Percentiles rank a stretch among this genome's conserved stretches.
These are phyloP conservation scores for Orbilia ellipsospora DNA, from an alignment of 2,329 filamentous ascomycete genomes.

Conservation along the genomic window DNA sequence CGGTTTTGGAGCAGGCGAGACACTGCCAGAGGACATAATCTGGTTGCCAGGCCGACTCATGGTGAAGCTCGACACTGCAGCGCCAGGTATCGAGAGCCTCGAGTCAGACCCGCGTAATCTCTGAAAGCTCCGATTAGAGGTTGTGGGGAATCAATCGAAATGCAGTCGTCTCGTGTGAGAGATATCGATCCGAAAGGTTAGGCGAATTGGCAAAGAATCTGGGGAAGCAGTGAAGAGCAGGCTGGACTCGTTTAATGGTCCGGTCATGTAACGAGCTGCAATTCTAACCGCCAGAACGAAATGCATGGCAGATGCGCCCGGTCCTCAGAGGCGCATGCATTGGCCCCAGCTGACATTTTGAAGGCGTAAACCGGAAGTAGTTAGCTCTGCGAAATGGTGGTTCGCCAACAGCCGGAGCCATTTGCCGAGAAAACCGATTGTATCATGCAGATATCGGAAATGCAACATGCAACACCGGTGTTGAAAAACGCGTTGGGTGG, in stretches of 20 bases:
- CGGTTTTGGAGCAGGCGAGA: slow-evolving; percentile 54
- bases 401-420: neutral
- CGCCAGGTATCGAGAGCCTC: slow-evolving; percentile 15
- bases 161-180: slow-evolving; percentile 33
- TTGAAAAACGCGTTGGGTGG: too few relatives aligned
- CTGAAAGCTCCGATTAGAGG: neutral
- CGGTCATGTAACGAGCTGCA: slow-evolving; percentile 38
- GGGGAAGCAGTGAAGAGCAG: slow-evolving; percentile 41
- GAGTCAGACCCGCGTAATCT: neutral
- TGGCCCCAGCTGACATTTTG: neutral
- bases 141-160: slow-evolving; percentile 30
- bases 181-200: slow-evolving; percentile 32
- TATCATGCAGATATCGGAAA: neutral
- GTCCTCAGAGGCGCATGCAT: too few relatives aligned
- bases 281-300: slow-evolving; percentile 29
- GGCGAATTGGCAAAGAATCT: slow-evolving; percentile 54
- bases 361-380: slow-evolving; percentile 5
- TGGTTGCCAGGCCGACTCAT: slow-evolving; percentile 41
- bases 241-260: slow-evolving; percentile 51
- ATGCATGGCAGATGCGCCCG: slow-evolving; percentile 30
- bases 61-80: slow-evolving; percentile 7
- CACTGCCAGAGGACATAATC: slow-evolving; percentile 36
- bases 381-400: neutral
- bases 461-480: neutral
- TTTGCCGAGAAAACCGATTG: neutral